These are phyloP conservation scores for Megacollybia platyphylla DNA, from an alignment of 1,284 basidiomycete species.

Conservation along the genomic window DNA sequence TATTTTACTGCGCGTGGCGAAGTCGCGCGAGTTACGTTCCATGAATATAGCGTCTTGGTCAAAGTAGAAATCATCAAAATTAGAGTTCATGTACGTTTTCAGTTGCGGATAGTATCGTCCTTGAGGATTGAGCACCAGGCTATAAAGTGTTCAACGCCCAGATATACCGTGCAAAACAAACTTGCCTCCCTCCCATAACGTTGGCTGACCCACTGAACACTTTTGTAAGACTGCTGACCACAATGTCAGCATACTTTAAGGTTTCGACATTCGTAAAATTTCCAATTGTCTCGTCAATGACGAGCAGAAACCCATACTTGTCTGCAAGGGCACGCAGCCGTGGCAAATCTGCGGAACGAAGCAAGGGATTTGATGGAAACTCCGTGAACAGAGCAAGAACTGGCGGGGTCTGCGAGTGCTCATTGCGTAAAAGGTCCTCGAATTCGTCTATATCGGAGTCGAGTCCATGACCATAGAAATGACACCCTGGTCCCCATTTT, in stretches of 20 bases:
- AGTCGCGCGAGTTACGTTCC: conserved; percentile 96
- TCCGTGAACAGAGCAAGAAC: conserved; percentile 70
- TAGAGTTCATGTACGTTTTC: conserved; percentile 42
- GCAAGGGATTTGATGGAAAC: conserved; percentile 90
- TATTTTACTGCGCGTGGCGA: conserved; percentile 59
- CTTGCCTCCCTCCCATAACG: conserved; percentile 94
- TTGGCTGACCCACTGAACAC: conserved; percentile 93
- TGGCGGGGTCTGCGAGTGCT: conserved; percentile 30
- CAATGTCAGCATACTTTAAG: conserved; percentile 80
- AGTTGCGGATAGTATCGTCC: conserved; percentile 56
- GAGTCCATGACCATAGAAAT: conserved; percentile 81
- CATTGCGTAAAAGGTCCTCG: conserved; percentile 47
- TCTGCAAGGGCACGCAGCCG: conserved; percentile 77
- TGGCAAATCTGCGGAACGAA: conserved; percentile 76
- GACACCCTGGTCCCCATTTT: conserved; percentile 94
- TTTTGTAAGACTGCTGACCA: conserved; percentile 92
- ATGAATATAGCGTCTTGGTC: conserved; percentile 92
- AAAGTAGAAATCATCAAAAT: conserved; percentile 84
- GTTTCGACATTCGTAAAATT: conserved; percentile 96
- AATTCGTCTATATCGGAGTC: conserved; percentile 69
- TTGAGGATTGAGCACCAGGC: conserved; percentile 79
- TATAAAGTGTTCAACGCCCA: conserved; percentile 15
- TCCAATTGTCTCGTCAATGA: conserved; percentile 94
- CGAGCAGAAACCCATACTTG: conserved; percentile 78
- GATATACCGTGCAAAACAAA: conserved; percentile 5